Conservation (phyloP, 176 grass and related monocot genomes). For the Eremochloa ophiuroides region DNA sequence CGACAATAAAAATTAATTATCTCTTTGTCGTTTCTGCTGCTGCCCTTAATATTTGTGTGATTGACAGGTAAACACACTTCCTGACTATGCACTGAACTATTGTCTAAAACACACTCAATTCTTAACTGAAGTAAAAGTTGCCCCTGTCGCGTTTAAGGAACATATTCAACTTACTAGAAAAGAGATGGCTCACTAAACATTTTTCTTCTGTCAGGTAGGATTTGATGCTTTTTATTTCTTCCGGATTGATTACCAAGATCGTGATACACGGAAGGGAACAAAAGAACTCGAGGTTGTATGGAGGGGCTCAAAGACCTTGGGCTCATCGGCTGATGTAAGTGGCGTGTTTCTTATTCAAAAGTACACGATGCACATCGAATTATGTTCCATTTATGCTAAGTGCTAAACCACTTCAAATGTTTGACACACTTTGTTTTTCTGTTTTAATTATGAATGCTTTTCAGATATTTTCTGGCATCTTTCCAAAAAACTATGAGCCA, state of each 20-base stretch:
- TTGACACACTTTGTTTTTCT: not conserved
- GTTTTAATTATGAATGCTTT: constrained; percentile 12
- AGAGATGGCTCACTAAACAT: not conserved
- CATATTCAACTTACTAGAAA: not conserved
- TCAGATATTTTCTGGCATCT: constrained; percentile 94
- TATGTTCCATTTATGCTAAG: constrained; percentile 1
- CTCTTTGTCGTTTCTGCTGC: not conserved
- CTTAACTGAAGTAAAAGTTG: not conserved
- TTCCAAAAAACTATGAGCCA: constrained; percentile 96
- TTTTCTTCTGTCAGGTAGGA: constrained; percentile 60
- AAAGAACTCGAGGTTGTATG: constrained; percentile 92
- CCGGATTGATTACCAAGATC: constrained; percentile 94
- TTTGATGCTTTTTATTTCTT: constrained; percentile 96
- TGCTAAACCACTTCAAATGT: not conserved
- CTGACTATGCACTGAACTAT: not conserved
- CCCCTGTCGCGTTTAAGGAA: not conserved
- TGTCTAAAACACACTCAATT: not conserved
- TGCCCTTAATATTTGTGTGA: not conserved
- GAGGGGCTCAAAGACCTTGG: constrained; percentile 79
- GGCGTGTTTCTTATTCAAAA: constrained; percentile 15
- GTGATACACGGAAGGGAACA: constrained; percentile 59
- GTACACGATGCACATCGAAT: constrained; percentile 9
- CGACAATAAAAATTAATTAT: not conserved
- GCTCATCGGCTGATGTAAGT: constrained; percentile 81
- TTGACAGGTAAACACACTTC: not conserved